phyloP scores from a whole-genome alignment of 2,329 filamentous ascomycete species.

The Mariannaea sp. region DNA sequence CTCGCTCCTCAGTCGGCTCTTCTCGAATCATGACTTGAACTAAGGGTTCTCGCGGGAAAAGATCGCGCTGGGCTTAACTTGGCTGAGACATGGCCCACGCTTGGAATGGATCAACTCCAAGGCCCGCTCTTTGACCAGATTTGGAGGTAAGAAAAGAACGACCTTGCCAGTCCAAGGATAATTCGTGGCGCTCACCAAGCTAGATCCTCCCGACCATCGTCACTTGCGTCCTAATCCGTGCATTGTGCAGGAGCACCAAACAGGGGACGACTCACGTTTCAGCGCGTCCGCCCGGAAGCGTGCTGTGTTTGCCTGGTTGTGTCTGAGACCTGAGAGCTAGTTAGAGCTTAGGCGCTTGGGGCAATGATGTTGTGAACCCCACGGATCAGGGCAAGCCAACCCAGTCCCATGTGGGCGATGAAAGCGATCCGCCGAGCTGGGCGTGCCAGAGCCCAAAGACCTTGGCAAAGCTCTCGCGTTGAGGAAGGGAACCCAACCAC shows the following conservation, averaged over 20 bases:
- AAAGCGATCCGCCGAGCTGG: slow-evolving; percentile 29
- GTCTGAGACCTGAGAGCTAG: slow-evolving; percentile 2
- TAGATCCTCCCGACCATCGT: slow-evolving; percentile 9
- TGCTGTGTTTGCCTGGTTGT: slow-evolving; percentile 23
- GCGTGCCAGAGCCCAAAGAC: slow-evolving; percentile 19
- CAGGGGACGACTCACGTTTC: slow-evolving; percentile 41
- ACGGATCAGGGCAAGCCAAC: slow-evolving; percentile 22
- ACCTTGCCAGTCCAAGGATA: slow-evolving; percentile 17
- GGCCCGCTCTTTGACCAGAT: slow-evolving; percentile 27
- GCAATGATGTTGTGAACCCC: slow-evolving; percentile 33
- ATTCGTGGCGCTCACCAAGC: slow-evolving; percentile 11
- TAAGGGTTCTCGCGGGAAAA: slow-evolving; percentile 7
- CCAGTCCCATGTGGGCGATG: slow-evolving; percentile 26
- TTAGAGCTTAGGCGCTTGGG: slow-evolving; percentile 25
- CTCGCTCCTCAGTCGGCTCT: slow-evolving; percentile 17
- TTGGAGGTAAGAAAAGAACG: slow-evolving; percentile 19
- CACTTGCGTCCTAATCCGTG: slow-evolving; percentile 21
- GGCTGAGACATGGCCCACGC: slow-evolving; percentile 23
- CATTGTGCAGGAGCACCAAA: slow-evolving; percentile 21
- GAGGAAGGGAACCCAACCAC: slow-evolving; percentile 16
- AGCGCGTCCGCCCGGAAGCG: slow-evolving; percentile 34
- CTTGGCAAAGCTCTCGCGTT: slow-evolving; percentile 12
- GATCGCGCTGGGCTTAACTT: slow-evolving; percentile 13
- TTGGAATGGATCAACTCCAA: slow-evolving; percentile 32
- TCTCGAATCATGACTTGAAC: slow-evolving; percentile 18